Percentiles rank a stretch among this genome's conserved stretches.
Evolutionary conservation across 2,329 filamentous ascomycete genomes (phyloP).

Genomic region (Aspergillus sp.): DNA sequence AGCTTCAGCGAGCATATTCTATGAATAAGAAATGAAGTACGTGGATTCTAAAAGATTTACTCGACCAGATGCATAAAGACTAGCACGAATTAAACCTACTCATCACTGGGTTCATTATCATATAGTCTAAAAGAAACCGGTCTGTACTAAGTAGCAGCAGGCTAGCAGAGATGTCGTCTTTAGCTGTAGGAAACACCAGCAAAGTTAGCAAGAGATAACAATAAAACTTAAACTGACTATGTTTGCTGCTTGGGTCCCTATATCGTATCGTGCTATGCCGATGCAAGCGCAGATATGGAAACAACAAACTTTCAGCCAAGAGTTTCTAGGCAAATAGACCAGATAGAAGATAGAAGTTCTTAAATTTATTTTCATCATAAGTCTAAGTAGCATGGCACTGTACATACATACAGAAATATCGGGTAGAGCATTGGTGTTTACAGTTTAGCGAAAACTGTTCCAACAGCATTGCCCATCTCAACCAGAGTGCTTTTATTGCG

Average conservation of each 20-base stretch:
- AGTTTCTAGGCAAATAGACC: no score
- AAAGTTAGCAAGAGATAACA: no score
- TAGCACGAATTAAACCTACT: background rate
- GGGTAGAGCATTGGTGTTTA: slow-evolving; percentile 33
- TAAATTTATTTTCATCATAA: background rate
- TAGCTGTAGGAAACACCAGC: background rate
- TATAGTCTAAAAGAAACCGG: background rate
- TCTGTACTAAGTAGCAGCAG: background rate
- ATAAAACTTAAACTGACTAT: no score
- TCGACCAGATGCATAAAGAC: background rate
- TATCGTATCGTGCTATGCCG: no score
- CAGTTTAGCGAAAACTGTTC: slow-evolving; percentile 72
- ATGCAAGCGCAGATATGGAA: no score
- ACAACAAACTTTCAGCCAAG: no score
- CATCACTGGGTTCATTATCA: background rate
- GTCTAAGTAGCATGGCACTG: no score
- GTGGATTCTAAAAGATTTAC: background rate
- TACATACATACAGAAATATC: background rate
- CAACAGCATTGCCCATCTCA: slow-evolving; percentile 71
- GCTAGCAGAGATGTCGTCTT: background rate
- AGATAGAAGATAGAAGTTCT: no score
- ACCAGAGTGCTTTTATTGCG: slow-evolving; percentile 85
- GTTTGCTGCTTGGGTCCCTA: no score
- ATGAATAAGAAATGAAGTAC: background rate
- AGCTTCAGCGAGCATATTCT: background rate